A percentile compares a stretch with the other conserved stretches of the same genome.
These are phyloP conservation scores for Dentipellis fragilis DNA, from an alignment of 768 basidiomycete genomes.

Conservation along the genomic window DNA sequence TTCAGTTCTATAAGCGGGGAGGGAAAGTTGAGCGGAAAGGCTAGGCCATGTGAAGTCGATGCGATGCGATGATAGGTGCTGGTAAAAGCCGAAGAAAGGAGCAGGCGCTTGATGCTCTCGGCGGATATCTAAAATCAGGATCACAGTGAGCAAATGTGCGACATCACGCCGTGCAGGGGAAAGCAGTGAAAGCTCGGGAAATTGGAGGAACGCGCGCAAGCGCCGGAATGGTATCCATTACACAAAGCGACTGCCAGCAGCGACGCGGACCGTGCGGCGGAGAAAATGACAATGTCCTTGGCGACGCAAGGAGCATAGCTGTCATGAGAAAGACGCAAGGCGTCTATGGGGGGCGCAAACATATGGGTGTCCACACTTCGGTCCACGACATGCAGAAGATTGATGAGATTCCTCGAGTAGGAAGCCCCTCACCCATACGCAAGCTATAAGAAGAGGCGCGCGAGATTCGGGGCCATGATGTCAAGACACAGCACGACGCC, in stretches of 20 bases:
- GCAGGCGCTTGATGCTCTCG: constrained; percentile 47
- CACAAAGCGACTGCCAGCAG: neutral
- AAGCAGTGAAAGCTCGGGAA: neutral
- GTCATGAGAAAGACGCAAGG: neutral
- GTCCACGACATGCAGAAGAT: too few relatives aligned
- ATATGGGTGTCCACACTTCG: too few relatives aligned
- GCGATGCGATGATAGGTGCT: constrained; percentile 54
- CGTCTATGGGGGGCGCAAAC: neutral
- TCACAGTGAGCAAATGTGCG: neutral
- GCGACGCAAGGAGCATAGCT: neutral
- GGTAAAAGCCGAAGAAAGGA: constrained; percentile 56
- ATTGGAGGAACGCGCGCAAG: neutral
- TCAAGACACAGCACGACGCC: neutral
- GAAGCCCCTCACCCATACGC: neutral
- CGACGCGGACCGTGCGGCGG: neutral
- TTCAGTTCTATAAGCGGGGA: constrained; percentile 70
- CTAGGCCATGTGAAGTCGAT: constrained; percentile 49
- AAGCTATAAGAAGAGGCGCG: neutral
- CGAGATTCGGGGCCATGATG: neutral
- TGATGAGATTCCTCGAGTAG: neutral
- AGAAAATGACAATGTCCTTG: neutral
- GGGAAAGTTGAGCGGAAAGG: constrained; percentile 72
- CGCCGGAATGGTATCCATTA: neutral
- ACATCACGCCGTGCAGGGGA: too few relatives aligned
- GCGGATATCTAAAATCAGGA: constrained; percentile 38